Evolutionary conservation across 2,329 filamentous ascomycete genomes (phyloP), one percentile per base, ranked within the genome.

Genomic region (Trichophyton rubrum): DNA sequence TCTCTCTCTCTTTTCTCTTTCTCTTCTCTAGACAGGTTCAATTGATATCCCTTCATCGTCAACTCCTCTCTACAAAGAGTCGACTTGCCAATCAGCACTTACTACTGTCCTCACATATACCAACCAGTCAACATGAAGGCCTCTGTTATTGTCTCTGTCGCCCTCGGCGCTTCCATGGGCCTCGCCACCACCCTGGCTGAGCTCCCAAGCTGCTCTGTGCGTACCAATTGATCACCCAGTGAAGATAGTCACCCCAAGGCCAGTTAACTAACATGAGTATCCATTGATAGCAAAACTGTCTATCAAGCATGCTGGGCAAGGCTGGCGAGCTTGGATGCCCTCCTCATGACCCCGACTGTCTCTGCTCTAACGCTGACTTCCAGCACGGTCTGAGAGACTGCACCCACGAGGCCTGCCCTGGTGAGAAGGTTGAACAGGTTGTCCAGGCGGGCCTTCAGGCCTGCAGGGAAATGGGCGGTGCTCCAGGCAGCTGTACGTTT

Each of bases 331-430:
- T 79, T n/a, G 73, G 74, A 13, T 55, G 49, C 27, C 24, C 24
- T 3, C 56, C 65, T 24, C 66, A 64, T 51, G 74, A 79, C 63
- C 51, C 70, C 49, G 59, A 60, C 30, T 79, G 77, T 65, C 69
- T 75, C 9, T 78, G 76, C 70, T 68, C 65, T 40, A 73, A 67
- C 59, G 35, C 64, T 22, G 63, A 79, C 70, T 78, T 78, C 66
- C 61, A 66, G 33, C 74, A 69, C 62, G 77, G 77, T 61, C 70
- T 79, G 56, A 75, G 72, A 41, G 77, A 79, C 68, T 79, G 77
- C 71, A 74, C 74, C 45, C 53, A 64, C 15, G 62, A 78, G 66
- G 73, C 75, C 38, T 79, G 77, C 67, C 73, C 73, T 49, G 66
- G 63, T 13, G 72, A 74, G 24, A 68, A 76, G 61, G 62, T 72